phyloP scores from a whole-genome alignment of 805 yeast species.

The Sugiyamaella boreocaroliniensis region DNA sequence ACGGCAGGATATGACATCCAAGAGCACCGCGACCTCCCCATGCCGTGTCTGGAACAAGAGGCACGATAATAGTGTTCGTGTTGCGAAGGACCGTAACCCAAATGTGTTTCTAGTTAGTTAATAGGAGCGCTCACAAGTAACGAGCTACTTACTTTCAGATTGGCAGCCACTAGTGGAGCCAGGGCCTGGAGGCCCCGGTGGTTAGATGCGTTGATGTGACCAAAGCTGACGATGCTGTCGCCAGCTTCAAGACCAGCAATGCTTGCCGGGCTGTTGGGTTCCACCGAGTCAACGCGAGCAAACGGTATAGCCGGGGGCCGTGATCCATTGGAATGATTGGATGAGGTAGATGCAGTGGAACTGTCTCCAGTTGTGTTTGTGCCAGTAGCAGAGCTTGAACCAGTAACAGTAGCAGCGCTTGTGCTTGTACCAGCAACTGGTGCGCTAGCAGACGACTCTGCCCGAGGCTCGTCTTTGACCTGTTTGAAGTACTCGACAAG shows the following conservation, averaged over 20 bases:
- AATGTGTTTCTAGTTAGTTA: slow-evolving; percentile 17
- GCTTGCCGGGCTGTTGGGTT: slow-evolving; percentile 49
- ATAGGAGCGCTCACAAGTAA: neutral
- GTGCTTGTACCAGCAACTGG: neutral
- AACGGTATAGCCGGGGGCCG: slow-evolving; percentile 17
- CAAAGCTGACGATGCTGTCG: slow-evolving; percentile 53
- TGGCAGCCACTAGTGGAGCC: slow-evolving; percentile 38
- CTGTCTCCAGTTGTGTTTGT: slow-evolving; percentile 1
- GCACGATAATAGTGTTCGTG: slow-evolving; percentile 1
- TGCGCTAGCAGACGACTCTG: neutral
- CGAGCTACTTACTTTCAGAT: slow-evolving; percentile 27
- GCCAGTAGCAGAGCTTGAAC: neutral
- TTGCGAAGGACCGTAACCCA: slow-evolving; percentile 23
- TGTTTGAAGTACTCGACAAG: slow-evolving; percentile 36
- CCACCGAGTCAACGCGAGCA: slow-evolving; percentile 42
- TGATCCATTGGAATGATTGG: neutral
- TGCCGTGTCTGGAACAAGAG: slow-evolving; percentile 40
- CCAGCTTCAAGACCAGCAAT: slow-evolving; percentile 46
- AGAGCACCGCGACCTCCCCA: slow-evolving; percentile 68
- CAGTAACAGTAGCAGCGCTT: neutral
- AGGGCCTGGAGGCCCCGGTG: slow-evolving; percentile 43
- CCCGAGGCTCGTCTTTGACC: neutral
- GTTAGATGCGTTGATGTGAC: slow-evolving; percentile 47
- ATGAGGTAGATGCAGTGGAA: neutral
- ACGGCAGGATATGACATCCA: slow-evolving; percentile 52